These are phyloP conservation scores for Basipetospora chlamydospora DNA, from an alignment of 2,329 filamentous ascomycete species.

Conservation along the genomic window DNA sequence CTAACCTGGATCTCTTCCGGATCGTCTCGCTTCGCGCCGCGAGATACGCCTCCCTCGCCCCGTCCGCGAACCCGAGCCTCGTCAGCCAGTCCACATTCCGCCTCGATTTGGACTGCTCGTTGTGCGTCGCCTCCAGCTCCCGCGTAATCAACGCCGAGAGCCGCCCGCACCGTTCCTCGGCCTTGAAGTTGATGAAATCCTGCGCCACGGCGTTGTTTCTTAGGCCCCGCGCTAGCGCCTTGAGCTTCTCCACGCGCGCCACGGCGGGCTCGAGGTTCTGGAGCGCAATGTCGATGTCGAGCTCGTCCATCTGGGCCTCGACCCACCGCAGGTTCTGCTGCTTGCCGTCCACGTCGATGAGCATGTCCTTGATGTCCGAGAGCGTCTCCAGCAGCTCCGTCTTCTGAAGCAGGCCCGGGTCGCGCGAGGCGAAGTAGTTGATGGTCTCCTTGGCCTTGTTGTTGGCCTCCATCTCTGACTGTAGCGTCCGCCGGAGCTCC, in stretches of 20 bases:
- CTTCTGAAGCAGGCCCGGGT: conserved; percentile 63
- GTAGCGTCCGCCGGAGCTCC: conserved; percentile 71
- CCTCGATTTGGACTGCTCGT: conserved; percentile 62
- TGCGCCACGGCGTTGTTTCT: conserved; percentile 80
- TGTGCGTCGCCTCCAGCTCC: conserved; percentile 63
- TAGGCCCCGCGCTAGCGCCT: conserved; percentile 61
- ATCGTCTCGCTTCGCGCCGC: conserved; percentile 65
- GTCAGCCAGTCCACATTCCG: conserved; percentile 74
- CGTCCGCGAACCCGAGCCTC: conserved; percentile 77
- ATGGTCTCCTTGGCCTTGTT: conserved; percentile 75
- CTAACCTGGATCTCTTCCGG: conserved; percentile 66
- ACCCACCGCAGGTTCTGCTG: conserved; percentile 95
- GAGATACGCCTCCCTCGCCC: conserved; percentile 76
- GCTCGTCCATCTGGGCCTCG: conserved; percentile 83
- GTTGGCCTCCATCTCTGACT: conserved; percentile 75
- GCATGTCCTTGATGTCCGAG: conserved; percentile 68
- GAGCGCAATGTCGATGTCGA: conserved; percentile 89
- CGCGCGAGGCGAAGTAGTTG: conserved; percentile 70
- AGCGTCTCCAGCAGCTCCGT: conserved; percentile 66
- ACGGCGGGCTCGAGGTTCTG: conserved; percentile 82
- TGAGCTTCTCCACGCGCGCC: conserved; percentile 68
- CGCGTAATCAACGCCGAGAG: conserved; percentile 64
- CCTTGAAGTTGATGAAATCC: conserved; percentile 82
- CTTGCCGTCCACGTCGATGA: conserved; percentile 92
- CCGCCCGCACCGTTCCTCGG: conserved; percentile 68